A percentile compares a stretch with the other conserved stretches of the same genome.
Evolutionary conservation across 345 rosid genomes (phyloP).

Genomic region (Salix exigua): DNA sequence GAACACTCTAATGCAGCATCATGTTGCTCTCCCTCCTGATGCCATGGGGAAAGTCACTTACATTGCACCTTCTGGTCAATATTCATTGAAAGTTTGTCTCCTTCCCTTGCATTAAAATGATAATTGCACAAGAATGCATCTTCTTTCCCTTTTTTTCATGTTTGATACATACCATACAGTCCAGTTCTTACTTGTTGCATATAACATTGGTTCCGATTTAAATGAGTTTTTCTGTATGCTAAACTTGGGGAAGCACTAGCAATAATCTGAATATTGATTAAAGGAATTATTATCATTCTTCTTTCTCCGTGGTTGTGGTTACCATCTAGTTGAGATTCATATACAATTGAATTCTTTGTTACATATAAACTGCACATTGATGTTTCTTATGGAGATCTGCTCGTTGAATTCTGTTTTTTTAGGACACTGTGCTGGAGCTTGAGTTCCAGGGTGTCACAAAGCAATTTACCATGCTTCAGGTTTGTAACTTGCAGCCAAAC

Average conservation of each 20-base stretch:
- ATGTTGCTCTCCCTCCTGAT: slow-evolving; percentile 90
- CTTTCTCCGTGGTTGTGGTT: neutral
- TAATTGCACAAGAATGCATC: neutral
- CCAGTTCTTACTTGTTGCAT: neutral
- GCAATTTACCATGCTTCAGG: slow-evolving; percentile 98
- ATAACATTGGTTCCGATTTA: neutral
- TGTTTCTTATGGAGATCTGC: neutral
- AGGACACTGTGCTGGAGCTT: slow-evolving; percentile 97
- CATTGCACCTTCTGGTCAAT: slow-evolving; percentile 97
- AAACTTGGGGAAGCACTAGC: neutral
- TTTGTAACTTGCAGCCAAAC: slow-evolving; percentile 21
- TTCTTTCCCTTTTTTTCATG: neutral
- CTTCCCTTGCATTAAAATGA: slow-evolving; percentile 4
- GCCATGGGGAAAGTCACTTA: slow-evolving; percentile 94
- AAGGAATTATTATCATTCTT: neutral
- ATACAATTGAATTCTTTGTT: neutral
- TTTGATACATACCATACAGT: neutral
- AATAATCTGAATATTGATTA: neutral
- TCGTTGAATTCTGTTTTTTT: slow-evolving; percentile 13
- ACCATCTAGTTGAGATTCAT: neutral
- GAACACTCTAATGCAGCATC: slow-evolving; percentile 90
- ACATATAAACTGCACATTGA: neutral
- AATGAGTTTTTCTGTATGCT: neutral
- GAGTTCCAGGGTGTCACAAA: slow-evolving; percentile 97
- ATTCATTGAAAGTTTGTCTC: slow-evolving; percentile 73